Evolutionary conservation across 2,329 filamentous ascomycete genomes (phyloP).

Genomic region (Claviceps lovelessii): DNA sequence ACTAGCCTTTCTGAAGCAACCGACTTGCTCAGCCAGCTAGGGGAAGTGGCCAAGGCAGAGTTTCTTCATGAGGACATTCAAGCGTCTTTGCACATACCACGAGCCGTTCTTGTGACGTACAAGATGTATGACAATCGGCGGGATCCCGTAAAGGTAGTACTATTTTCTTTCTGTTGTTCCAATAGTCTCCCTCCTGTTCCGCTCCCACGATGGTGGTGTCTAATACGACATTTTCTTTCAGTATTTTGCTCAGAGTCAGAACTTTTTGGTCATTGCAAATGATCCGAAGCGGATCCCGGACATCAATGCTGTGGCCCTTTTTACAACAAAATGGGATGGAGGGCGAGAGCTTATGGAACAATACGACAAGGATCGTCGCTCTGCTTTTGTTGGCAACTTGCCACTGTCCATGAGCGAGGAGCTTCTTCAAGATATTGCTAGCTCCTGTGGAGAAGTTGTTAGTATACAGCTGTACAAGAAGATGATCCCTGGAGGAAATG

Average conservation of each 20-base stretch:
- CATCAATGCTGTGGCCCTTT: not conserved
- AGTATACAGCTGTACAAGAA: slow-evolving; percentile 15
- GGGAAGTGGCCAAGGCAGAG: slow-evolving; percentile 27
- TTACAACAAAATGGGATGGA: not conserved
- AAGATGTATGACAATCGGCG: slow-evolving; percentile 35
- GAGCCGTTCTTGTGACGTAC: slow-evolving; percentile 34
- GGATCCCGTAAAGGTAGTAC: slow-evolving; percentile 33
- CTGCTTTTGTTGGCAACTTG: slow-evolving; percentile 33
- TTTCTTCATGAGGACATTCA: slow-evolving; percentile 20
- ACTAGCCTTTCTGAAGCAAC: slow-evolving; percentile 31
- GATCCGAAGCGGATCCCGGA: slow-evolving; percentile 8
- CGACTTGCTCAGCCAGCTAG: slow-evolving; percentile 28
- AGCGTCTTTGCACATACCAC: slow-evolving; percentile 19
- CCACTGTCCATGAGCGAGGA: slow-evolving; percentile 22
- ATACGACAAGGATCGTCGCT: slow-evolving; percentile 31
- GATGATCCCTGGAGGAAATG: slow-evolving; percentile 7
- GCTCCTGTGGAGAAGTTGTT: slow-evolving; percentile 23
- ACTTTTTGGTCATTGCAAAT: slow-evolving; percentile 15
- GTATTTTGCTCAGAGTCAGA: slow-evolving; percentile 5
- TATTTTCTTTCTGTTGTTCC: not conserved
- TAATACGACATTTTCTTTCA: not conserved
- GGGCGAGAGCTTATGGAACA: slow-evolving; percentile 14
- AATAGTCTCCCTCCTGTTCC: slow-evolving; percentile 1
- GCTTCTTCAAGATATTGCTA: slow-evolving; percentile 22
- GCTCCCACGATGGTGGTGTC: not conserved